Evolutionary conservation across 2,329 filamentous ascomycete species (phyloP).

Genomic region (Colletotrichum salicis): DNA sequence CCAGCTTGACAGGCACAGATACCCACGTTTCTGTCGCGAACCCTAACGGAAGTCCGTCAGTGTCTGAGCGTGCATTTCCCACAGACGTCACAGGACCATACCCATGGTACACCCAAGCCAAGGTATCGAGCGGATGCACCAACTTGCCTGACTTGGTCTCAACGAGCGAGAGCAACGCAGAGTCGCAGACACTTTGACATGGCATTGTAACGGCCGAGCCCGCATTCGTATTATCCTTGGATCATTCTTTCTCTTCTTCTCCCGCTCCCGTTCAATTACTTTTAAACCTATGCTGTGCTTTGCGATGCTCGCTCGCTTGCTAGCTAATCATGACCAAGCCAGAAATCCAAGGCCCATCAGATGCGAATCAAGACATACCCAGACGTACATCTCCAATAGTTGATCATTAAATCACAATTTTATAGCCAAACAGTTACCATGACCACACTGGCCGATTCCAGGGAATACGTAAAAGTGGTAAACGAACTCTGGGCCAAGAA

Average conservation of each 20-base stretch:
- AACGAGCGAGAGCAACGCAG: neutral
- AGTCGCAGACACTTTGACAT: neutral
- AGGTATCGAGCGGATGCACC: neutral
- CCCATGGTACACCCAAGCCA: neutral
- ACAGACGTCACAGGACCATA: slow-evolving; percentile 3
- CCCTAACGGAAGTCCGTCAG: slow-evolving; percentile 18
- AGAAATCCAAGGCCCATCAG: neutral
- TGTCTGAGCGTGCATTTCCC: slow-evolving; percentile 2
- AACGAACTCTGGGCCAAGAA: slow-evolving; percentile 48
- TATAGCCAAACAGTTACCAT: neutral
- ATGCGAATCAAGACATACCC: too few species aligned
- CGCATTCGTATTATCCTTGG: neutral
- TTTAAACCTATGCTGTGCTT: neutral
- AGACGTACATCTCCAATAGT: neutral
- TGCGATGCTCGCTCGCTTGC: neutral
- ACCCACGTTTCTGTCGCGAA: too few species aligned
- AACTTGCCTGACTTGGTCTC: neutral
- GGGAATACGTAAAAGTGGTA: neutral
- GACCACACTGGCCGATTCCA: neutral
- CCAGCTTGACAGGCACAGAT: too few species aligned
- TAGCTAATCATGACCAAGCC: neutral
- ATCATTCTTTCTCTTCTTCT: neutral
- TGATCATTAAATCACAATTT: neutral
- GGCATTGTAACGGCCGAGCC: neutral
- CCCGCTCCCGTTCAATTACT: neutral